Evolutionary conservation across 352 stramenopile species (phyloP).

Genomic region (Peronospora destructor): DNA sequence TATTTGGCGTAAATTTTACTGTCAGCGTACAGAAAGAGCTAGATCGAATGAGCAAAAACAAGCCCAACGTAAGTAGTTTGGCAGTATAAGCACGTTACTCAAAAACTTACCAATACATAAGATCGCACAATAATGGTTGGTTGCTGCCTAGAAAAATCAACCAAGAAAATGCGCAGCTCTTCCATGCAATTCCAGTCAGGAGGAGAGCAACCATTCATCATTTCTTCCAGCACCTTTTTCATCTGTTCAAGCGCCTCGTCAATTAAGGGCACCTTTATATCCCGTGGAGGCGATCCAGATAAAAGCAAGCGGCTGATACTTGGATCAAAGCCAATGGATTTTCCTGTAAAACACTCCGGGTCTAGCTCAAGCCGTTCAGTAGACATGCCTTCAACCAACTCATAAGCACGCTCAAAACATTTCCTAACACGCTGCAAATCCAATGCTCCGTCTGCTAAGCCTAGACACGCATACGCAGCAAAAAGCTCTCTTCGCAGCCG

Average conservation of each 20-base stretch:
- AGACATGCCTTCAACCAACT: conserved; percentile 37
- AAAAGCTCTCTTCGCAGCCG: conserved; percentile 45
- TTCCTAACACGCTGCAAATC: conserved; percentile 36
- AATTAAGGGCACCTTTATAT: conserved; percentile 55
- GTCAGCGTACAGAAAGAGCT: conserved; percentile 81
- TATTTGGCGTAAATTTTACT: conserved; percentile 81
- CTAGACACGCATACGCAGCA: conserved; percentile 36
- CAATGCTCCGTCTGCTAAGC: conserved; percentile 37
- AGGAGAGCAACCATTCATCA: conserved; percentile 51
- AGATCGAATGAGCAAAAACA: conserved; percentile 5
- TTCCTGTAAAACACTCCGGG: conserved; percentile 57
- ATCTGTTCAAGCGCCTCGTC: conserved; percentile 47
- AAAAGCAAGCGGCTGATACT: conserved; percentile 63
- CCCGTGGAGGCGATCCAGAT: conserved; percentile 60
- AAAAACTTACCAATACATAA: conserved; percentile 64
- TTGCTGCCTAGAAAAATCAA: conserved; percentile 61
- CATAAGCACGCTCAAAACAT: conserved; percentile 36
- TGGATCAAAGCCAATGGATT: conserved; percentile 67
- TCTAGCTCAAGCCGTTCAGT: conserved; percentile 65
- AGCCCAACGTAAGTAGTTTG: conserved; percentile 7
- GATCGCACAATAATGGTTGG: conserved; percentile 70
- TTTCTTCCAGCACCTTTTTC: conserved; percentile 46
- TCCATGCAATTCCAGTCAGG: conserved; percentile 71
- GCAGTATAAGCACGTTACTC: neutral
- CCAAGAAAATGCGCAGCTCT: conserved; percentile 69